These are phyloP conservation scores for Agaricales sp. DNA, from an alignment of 1,284 basidiomycete genomes.

Conservation along the genomic window DNA sequence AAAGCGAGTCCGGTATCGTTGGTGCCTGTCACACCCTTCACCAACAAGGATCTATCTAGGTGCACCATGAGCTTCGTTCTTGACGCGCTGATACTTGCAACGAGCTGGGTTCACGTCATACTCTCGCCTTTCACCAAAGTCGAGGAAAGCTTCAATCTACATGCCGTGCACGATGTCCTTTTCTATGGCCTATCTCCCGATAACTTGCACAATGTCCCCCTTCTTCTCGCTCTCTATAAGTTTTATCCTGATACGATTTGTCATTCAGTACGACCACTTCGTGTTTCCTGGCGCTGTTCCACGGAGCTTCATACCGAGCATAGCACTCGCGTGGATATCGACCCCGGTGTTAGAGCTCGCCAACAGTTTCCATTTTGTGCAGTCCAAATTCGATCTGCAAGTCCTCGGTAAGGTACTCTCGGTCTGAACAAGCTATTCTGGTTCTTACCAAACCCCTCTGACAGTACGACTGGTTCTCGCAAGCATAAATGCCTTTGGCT, in stretches of 20 bases:
- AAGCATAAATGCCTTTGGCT: constrained; percentile 50
- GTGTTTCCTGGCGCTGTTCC: constrained; percentile 87
- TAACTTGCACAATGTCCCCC: constrained; percentile 40
- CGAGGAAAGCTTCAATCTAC: constrained; percentile 94
- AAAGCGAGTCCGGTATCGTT: neutral
- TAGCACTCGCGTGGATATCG: constrained; percentile 46
- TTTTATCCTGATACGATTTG: too few relatives aligned
- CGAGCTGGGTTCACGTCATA: constrained; percentile 58
- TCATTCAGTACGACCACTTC: constrained; percentile 77
- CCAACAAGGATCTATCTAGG: neutral
- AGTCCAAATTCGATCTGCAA: constrained; percentile 53
- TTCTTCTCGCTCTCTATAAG: constrained; percentile 6
- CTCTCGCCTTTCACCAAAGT: constrained; percentile 91
- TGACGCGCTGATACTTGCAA: constrained; percentile 47
- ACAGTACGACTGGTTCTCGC: constrained; percentile 79
- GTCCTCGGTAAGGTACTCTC: constrained; percentile 36
- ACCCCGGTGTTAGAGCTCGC: constrained; percentile 34
- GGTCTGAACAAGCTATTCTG: constrained; percentile 1
- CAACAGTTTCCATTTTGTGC: constrained; percentile 28
- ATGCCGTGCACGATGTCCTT: constrained; percentile 84
- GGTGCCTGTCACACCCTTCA: neutral
- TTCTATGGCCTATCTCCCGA: constrained; percentile 52
- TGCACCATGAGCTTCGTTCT: constrained; percentile 26
- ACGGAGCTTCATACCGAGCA: constrained; percentile 74
- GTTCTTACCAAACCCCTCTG: too few relatives aligned